Evolutionary conservation across 805 yeast species (phyloP).

Genomic region (Ogataea sp.): DNA sequence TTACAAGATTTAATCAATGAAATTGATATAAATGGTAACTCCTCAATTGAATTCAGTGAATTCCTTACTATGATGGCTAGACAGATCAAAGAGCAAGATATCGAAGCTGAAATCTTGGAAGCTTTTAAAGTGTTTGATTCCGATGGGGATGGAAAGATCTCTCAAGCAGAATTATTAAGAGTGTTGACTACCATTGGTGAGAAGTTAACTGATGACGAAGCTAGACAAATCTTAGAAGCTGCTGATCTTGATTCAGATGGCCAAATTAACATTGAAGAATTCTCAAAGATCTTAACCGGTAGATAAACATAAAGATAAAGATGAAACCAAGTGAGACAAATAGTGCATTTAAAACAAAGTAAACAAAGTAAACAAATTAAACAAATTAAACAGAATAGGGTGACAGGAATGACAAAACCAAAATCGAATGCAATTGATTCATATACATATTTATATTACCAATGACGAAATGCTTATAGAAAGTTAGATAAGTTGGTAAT

Average conservation of each 20-base stretch:
- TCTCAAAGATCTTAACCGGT: conserved; percentile 65
- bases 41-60: conserved; percentile 76
- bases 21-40: conserved; percentile 93
- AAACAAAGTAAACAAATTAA: too few species aligned
- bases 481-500: too few species aligned
- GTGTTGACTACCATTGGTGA: conserved; percentile 98
- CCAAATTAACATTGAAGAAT: conserved; percentile 93
- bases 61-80: conserved; percentile 82
- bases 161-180: conserved; percentile 94
- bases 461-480: too few species aligned
- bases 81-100: conserved; percentile 93
- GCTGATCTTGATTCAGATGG: conserved; percentile 96
- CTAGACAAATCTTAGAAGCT: conserved; percentile 93
- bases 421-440: too few species aligned
- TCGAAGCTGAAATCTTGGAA: conserved; percentile 94
- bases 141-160: conserved; percentile 94
- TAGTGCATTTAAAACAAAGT: too few species aligned
- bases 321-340: too few species aligned
- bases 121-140: conserved; percentile 97
- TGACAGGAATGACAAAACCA: too few species aligned
- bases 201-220: conserved; percentile 92
- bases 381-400: too few species aligned
- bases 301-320: too few species aligned
- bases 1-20: conserved; percentile 96
- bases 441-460: too few species aligned